Conservation (phyloP, 805 yeast species). For the Zygosaccharomyces pseudorouxii region DNA sequence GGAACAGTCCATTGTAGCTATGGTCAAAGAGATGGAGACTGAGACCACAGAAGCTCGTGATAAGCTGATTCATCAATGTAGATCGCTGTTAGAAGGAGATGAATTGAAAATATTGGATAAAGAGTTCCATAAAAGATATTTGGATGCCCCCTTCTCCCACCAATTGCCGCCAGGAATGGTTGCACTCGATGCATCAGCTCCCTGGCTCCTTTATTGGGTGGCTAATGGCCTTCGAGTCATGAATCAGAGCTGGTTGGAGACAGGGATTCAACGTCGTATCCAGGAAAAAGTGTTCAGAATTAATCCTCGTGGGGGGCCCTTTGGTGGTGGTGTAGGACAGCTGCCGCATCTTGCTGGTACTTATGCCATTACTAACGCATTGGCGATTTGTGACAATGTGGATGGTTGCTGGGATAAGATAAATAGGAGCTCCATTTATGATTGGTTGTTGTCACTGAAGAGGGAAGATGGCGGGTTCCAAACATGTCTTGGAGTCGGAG, state of each 20-base stretch:
- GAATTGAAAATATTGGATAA: constrained; percentile 16
- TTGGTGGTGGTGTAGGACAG: constrained; percentile 84
- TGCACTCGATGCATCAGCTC: constrained; percentile 79
- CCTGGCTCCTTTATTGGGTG: constrained; percentile 90
- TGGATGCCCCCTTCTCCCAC: constrained; percentile 38
- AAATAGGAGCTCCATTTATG: constrained; percentile 45
- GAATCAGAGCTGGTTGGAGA: constrained; percentile 29
- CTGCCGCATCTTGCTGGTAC: constrained; percentile 79
- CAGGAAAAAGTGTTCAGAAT: constrained; percentile 31
- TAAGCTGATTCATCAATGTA: constrained; percentile 23
- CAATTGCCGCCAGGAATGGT: constrained; percentile 49
- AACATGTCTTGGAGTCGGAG: constrained; percentile 50
- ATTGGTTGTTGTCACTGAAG: constrained; percentile 65
- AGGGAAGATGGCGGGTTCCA: constrained; percentile 66
- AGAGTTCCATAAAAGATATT: constrained; percentile 42
- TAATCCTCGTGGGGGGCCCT: constrained; percentile 50
- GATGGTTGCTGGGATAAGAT: constrained; percentile 40
- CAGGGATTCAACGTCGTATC: constrained; percentile 30
- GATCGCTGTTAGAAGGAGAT: constrained; percentile 9
- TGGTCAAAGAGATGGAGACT: constrained; percentile 27
- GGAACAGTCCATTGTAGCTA: constrained; percentile 15
- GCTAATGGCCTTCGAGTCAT: constrained; percentile 49
- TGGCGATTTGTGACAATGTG: constrained; percentile 49
- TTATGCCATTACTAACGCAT: constrained; percentile 67
- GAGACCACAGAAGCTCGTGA: constrained; percentile 30